A percentile compares a stretch with the other conserved stretches of the same genome.
These are phyloP conservation scores for Novymonas esmeraldas DNA, from an alignment of 208 protist genomes.

Conservation along the genomic window DNA sequence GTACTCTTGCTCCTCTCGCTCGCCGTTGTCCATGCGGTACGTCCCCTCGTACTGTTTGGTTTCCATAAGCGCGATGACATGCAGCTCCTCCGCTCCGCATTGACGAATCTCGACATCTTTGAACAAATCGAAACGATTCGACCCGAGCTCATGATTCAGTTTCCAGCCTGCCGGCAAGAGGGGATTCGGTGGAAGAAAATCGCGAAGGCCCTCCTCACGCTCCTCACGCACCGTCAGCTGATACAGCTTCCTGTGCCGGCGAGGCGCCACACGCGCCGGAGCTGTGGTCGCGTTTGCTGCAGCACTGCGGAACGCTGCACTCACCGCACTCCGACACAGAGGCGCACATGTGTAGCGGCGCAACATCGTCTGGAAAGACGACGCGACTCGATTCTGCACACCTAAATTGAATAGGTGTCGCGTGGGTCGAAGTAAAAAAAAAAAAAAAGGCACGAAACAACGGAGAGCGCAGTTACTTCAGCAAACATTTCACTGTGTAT, in stretches of 20 bases:
- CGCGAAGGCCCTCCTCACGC: conserved; percentile 71
- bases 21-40: conserved; percentile 87
- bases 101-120: conserved; percentile 70
- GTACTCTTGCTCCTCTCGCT: conserved; percentile 87
- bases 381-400: no score
- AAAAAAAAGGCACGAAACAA: no score
- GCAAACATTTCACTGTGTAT: no score
- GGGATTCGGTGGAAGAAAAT: conserved; percentile 80
- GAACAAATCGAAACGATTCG: conserved; percentile 75
- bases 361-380: not conserved
- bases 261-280: conserved; percentile 16
- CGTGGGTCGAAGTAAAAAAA: no score
- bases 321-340: not conserved
- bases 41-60: conserved; percentile 80
- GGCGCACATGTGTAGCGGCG: not conserved
- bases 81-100: conserved; percentile 70
- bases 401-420: no score
- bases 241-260: conserved; percentile 53
- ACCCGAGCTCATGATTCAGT: conserved; percentile 46
- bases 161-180: conserved; percentile 69
- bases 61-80: conserved; percentile 74
- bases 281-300: not conserved
- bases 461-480: no score
- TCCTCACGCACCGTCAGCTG: conserved; percentile 63
- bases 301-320: not conserved